Percentiles rank a stretch among this genome's conserved stretches.
Evolutionary conservation across 2,329 filamentous ascomycete species (phyloP).

Genomic region (Penicillium corylophilum): DNA sequence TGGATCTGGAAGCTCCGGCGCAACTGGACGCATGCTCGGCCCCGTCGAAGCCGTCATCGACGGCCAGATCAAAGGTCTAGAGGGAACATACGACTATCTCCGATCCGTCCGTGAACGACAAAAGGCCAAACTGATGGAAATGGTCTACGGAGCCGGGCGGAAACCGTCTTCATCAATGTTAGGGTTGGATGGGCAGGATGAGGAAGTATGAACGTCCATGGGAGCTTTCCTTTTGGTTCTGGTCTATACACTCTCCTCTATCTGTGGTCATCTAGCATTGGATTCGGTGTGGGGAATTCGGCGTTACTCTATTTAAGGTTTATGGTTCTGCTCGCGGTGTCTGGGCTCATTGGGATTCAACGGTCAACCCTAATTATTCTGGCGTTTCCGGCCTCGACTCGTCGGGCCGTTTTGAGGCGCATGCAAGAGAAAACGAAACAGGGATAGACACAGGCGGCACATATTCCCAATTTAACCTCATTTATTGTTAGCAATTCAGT

Average conservation of each 20-base stretch:
- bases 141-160: constrained; percentile 63
- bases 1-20: constrained; percentile 20
- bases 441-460: not conserved
- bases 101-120: constrained; percentile 73
- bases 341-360: not conserved
- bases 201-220: constrained; percentile 3
- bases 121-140: constrained; percentile 79
- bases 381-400: not conserved
- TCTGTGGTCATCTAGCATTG: constrained; percentile 6
- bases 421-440: not conserved
- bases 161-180: constrained; percentile 28
- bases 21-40: constrained; percentile 60
- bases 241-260: not conserved
- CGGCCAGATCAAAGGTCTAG: constrained; percentile 80
- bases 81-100: constrained; percentile 76
- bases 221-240: not conserved
- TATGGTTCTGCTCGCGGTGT: not conserved
- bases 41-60: constrained; percentile 58
- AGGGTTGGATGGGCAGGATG: constrained; percentile 17
- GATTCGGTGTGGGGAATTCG: constrained; percentile 1
- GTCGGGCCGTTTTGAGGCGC: not conserved
- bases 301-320: not conserved
- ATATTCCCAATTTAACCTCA: not conserved
- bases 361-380: not conserved
- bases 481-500: not conserved